These are phyloP conservation scores for Penicillium odoratum DNA, from an alignment of 495 filamentous ascomycete species.

Conservation along the genomic window DNA sequence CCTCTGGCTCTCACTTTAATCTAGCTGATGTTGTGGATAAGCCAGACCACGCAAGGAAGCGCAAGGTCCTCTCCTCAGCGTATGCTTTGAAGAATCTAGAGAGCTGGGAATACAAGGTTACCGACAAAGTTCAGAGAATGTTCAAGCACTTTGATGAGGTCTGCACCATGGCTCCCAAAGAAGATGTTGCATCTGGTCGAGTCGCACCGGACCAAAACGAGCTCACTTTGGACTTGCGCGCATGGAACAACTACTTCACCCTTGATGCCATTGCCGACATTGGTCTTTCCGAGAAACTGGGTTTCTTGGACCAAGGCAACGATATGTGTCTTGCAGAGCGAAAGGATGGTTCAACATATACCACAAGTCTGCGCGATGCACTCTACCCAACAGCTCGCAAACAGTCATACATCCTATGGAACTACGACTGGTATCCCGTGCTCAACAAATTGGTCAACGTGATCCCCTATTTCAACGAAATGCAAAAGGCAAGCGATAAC, in stretches of 20 bases:
- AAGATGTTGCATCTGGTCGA: constrained; percentile 25
- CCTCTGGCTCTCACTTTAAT: constrained; percentile 43
- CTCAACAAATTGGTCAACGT: constrained; percentile 34
- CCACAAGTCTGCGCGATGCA: constrained; percentile 42
- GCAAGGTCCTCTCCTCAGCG: constrained; percentile 51
- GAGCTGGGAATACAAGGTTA: constrained; percentile 56
- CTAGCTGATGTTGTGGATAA: constrained; percentile 51
- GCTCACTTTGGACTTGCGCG: constrained; percentile 42
- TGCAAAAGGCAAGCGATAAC: constrained; percentile 24
- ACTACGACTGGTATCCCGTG: constrained; percentile 45
- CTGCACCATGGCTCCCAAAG: constrained; percentile 26
- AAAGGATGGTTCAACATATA: constrained; percentile 43
- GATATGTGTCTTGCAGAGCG: constrained; percentile 41
- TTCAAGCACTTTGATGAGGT: constrained; percentile 42
- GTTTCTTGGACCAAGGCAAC: constrained; percentile 50
- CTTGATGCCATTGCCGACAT: constrained; percentile 56
- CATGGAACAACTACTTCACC: constrained; percentile 46
- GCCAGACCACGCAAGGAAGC: constrained; percentile 48
- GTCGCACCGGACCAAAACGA: constrained; percentile 26
- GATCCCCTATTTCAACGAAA: constrained; percentile 33
- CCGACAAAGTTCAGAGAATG: constrained; percentile 48
- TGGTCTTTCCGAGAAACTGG: constrained; percentile 50
- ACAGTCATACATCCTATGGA: constrained; percentile 47
- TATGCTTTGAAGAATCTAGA: constrained; percentile 57
- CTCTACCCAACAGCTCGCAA: constrained; percentile 48